Base-by-base conservation (phyloP, 208 protist species). In the Trypanosoma mega region DNA sequence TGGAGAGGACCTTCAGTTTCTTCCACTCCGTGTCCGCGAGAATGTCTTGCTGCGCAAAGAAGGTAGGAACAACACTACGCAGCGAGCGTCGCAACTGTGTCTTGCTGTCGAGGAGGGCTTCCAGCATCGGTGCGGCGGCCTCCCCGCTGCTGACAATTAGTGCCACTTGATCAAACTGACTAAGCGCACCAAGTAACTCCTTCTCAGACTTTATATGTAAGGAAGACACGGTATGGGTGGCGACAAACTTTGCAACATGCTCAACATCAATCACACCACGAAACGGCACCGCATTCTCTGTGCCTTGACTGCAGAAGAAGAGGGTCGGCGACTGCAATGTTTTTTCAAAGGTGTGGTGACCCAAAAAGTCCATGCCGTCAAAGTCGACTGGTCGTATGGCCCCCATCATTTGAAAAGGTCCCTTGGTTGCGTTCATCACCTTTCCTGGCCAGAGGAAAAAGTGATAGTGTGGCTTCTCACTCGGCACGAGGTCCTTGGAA, bases 371-470 rank as follows among this genome's bases (percentile, higher is more conserved):
- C 18, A 11, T 0, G 2, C 9, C 29, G 36, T 49, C n/a, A 30
- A 72, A 68, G 37, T 73, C 59, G 1, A 66, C 65, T 26, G 63
- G 46, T 16, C 66, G 58, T 11, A 76, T 54, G 6, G 65, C 65
- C 18, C 58, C 75, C 33, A 74, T 59, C 0, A 81, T 26, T 36
- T 77, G 75, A 30, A 63, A 6, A 12, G 49, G 54, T 18, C 12
- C 21, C 3, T 16, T 12, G 4, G 36, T 11, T 31, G 31, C 34
- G 29, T 58, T 16, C 7, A 23, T 23, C 27, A 0, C 5, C 0
- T 3, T 0, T 16, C 12, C 11, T 1, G 49, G 49, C 65, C 54
- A 63, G 18, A 54, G 1, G 30, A 64, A 65, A 11, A 58, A 24
- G 20, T 45, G 37, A 23, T 27, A 27, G 1, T 20, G 18, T 31